A percentile compares a stretch with the other conserved stretches of the same genome.
These are phyloP conservation scores for Camellia sinensis DNA, from an alignment of 148 eudicot species.

Conservation along the genomic window DNA sequence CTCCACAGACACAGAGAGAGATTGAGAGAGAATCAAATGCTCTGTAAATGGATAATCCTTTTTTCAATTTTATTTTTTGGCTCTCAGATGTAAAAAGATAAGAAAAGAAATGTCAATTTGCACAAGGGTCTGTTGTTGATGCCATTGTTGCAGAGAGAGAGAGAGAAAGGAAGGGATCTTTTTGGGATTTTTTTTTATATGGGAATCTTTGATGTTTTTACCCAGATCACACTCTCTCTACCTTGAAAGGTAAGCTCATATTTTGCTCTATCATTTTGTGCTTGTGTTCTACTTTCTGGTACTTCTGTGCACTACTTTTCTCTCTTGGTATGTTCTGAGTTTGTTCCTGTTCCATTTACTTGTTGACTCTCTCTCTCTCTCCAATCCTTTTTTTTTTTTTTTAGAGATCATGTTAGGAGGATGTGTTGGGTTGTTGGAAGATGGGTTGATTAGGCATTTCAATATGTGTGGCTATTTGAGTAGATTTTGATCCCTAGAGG, in stretches of 20 bases:
- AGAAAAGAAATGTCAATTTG: conserved; percentile 9
- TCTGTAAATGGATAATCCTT: conserved; percentile 19
- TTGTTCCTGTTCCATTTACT: not conserved
- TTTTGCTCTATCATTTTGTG: not conserved
- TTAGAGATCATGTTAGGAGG: too few species aligned
- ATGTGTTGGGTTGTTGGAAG: too few species aligned
- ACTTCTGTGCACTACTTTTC: not conserved
- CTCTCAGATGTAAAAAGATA: not conserved
- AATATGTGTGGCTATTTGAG: not conserved
- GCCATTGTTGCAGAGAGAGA: conserved; percentile 5
- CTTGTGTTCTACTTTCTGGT: conserved; percentile 7
- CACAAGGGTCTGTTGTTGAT: conserved; percentile 10
- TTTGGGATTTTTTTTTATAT: conserved; percentile 11
- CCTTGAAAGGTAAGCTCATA: conserved; percentile 8
- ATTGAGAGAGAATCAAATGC: conserved; percentile 25
- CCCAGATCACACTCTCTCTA: not conserved
- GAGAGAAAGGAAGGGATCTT: not conserved
- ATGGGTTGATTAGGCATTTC: conserved; percentile 15
- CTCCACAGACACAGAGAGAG: not conserved
- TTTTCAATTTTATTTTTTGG: not conserved
- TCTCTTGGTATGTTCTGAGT: not conserved
- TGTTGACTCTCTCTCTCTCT: not conserved
- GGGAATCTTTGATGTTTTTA: conserved; percentile 24
- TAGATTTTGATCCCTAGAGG: conserved; percentile 10
- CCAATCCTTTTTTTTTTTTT: not conserved